Evolutionary conservation across 2,329 filamentous ascomycete species (phyloP), one percentile per base, ranked within the genome.

Genomic region (Epichloe bromicola): DNA sequence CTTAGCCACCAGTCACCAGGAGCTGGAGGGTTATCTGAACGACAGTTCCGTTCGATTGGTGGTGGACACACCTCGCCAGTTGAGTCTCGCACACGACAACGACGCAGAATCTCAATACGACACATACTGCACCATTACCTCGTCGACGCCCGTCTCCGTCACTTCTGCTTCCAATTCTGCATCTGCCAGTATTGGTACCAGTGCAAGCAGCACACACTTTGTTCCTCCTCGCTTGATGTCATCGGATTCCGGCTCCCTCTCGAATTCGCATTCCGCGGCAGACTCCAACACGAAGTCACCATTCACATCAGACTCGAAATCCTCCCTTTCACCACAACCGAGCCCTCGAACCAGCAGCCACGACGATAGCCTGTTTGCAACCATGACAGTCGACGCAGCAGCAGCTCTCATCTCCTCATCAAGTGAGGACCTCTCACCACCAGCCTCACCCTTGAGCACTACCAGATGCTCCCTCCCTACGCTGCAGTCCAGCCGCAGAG

Each of bases 21-120:
- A 57, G 41, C 54, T 56, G 34, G 49, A 54, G 8, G 49, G 42
- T 3, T 57, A 48, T 49, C 46, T 57, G n/a, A 45, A 48, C 46
- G 12, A 34, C 39, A 23, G n/a, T 20, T 42, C 49, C 15, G 19
- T 20, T 20, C 47, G 39, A 34, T 12, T 43, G 10, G 15, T 19
- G 19, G 20, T 50, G 14, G 30, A 34, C 34, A 23, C 39, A 33
- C 20, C 33, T 41, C 51, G 51, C 15, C 37, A 41, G 15, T 34
- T 23, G 19, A 47, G 40, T 38, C 40, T 53, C 39, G 49, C 30
- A 19, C 19, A 34, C 50, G 49, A 54, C 42, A 33, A 41, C 12
- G 50, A 54, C 47, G 42, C 50, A 12, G 50, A 33, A 12, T 52
- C 53, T 6, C 33, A 48, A 23, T 51, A 53, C 50, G 45, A 34